Base-by-base conservation (phyloP, 2,329 filamentous ascomycete genomes). In the Aspergillus bombycis region DNA sequence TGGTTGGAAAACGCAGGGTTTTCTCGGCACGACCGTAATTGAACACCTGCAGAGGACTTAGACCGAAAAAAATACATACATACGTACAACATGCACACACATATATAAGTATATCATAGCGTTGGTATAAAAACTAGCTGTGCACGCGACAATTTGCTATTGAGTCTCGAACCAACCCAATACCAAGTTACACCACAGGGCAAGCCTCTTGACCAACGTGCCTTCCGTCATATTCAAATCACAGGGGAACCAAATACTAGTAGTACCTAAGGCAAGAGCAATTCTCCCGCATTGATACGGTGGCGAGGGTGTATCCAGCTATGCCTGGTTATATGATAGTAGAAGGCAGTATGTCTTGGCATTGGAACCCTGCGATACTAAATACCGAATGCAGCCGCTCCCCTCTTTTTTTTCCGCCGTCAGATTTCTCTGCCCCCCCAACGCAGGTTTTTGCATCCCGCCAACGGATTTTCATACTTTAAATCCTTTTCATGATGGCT, bases 401-500 rank as follows among this genome's bases (percentile, higher is more conserved):
- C 65, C 66, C 61, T 66, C 66, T 62, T 62, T 65, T 68, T 67
- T 64, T 65, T 57, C 59, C 53, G 56, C 57, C 61, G 38, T 52
- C 38, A 32, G 28, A n/a, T 45, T 46, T 57, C 54, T 46, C 50
- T 61, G 41, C 67, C 68, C 68, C 67, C 66, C 66, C 68, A 67
- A 69, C 66, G 64, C 62, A n/a, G 26, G 46, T 32, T 55, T 23
- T 55, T 26, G 62, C 68, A 67, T 61, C 55, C 55, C 61, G 60
- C 65, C 67, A 68, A 64, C 65, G 57, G 34, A 55, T 62, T 62
- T 50, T 59, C 36, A 58, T 57, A 62, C 63, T 58, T 63, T 60
- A 64, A 58, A 65, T 62, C 59, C 66, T 61, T 62, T 70, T 68
- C 70, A 77, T 62, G 60, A 81, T 81, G 79, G 79, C 79, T 70